Conservation (phyloP, 768 basidiomycete genomes). For the Boletus rubescentipes region DNA sequence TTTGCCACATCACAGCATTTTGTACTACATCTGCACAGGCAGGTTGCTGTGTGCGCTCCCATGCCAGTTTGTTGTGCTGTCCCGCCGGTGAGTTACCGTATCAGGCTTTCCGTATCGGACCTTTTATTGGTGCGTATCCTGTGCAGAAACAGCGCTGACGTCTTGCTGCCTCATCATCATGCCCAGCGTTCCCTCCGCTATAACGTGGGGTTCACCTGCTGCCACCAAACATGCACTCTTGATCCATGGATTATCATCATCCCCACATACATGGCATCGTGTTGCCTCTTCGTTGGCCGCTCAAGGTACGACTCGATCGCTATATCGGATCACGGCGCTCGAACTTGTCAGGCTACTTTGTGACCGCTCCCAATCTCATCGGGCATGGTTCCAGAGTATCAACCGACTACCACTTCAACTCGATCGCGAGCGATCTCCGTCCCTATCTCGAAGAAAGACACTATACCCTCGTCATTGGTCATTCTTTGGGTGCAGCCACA, state of each 20-base stretch:
- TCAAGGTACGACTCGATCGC: slow-evolving; percentile 8
- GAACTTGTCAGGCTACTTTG: slow-evolving; percentile 18
- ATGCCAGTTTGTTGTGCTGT: too few relatives aligned
- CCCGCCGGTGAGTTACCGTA: too few relatives aligned
- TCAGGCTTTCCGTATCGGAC: too few relatives aligned
- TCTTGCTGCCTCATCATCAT: slow-evolving; percentile 5
- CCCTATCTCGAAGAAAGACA: slow-evolving; percentile 15
- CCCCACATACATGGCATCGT: too few relatives aligned
- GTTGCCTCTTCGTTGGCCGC: slow-evolving; percentile 13
- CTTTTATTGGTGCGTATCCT: too few relatives aligned
- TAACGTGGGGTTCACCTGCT: slow-evolving; percentile 22
- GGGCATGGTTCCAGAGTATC: slow-evolving; percentile 17
- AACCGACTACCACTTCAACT: slow-evolving; percentile 9
- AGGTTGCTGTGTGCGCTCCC: too few relatives aligned
- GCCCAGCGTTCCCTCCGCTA: slow-evolving; percentile 17
- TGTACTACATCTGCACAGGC: too few relatives aligned
- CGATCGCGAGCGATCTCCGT: slow-evolving; percentile 17
- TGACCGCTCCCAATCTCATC: slow-evolving; percentile 23
- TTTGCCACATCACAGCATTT: too few relatives aligned
- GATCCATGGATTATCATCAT: too few relatives aligned
- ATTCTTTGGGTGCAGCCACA: slow-evolving; percentile 14
- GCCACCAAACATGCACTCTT: slow-evolving; percentile 25
- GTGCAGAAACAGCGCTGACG: too few relatives aligned
- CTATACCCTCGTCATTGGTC: slow-evolving; percentile 19
- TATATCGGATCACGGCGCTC: neutral